A percentile compares a stretch with the other conserved stretches of the same genome.
phyloP scores from a whole-genome alignment of 2,329 filamentous ascomycete genomes.

The Stemphylium vesicarium region DNA sequence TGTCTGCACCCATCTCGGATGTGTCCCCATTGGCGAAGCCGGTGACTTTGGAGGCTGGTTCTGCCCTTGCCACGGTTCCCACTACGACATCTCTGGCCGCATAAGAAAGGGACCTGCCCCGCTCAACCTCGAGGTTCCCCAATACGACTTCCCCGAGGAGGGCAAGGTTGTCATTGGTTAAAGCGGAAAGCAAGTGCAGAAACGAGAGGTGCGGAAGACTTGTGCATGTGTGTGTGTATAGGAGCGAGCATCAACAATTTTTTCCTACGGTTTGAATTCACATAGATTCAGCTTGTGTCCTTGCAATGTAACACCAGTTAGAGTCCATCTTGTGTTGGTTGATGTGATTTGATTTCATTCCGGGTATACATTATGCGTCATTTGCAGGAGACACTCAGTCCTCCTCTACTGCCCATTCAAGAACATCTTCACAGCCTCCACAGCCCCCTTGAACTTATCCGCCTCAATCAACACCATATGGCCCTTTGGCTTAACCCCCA shows the following conservation, averaged over 20 bases:
- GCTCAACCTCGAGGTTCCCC: constrained; percentile 93
- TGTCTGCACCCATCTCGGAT: constrained; percentile 99
- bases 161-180: constrained; percentile 93
- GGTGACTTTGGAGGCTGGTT: constrained; percentile 99
- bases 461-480: constrained; percentile 88
- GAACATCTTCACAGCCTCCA: constrained; percentile 78
- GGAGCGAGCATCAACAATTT: constrained; percentile 41
- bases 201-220: constrained; percentile 10
- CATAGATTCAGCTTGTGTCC: constrained; percentile 44
- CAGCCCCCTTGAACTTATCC: constrained; percentile 74
- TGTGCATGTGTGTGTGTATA: constrained; percentile 39
- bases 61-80: constrained; percentile 99
- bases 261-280: constrained; percentile 38
- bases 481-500: constrained; percentile 84
- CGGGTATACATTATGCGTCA: not conserved
- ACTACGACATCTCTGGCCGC: constrained; percentile 99
- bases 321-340: constrained; percentile 25
- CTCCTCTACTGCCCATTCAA: constrained; percentile 53
- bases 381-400: too few relatives aligned
- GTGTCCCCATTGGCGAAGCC: constrained; percentile 98
- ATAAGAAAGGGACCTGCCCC: constrained; percentile 97
- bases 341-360: not conserved
- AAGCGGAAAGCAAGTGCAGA: constrained; percentile 13
- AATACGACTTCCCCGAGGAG: constrained; percentile 92
- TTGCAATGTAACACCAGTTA: constrained; percentile 48